These are phyloP conservation scores for Hysterangium stoloniferum DNA, from an alignment of 768 basidiomycete genomes.

Conservation along the genomic window DNA sequence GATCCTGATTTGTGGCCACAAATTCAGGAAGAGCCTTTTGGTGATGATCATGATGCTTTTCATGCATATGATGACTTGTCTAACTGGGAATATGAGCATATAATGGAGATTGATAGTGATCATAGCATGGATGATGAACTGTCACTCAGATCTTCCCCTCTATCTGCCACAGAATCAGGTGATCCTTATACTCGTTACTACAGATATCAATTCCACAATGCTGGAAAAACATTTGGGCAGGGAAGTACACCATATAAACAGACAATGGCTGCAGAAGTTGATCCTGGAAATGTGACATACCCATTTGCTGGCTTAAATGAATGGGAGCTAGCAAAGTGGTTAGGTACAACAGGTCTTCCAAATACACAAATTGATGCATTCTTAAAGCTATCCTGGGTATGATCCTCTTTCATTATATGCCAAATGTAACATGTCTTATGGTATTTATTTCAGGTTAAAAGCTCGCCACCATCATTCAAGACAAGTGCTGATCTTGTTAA, in stretches of 20 bases:
- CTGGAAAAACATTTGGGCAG: not conserved
- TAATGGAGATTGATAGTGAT: too few relatives aligned
- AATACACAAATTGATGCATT: slow-evolving; percentile 26
- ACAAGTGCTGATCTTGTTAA: slow-evolving; percentile 20
- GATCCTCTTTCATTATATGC: slow-evolving; percentile 5
- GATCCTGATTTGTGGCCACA: too few relatives aligned
- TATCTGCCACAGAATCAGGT: too few relatives aligned
- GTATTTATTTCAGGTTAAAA: not conserved
- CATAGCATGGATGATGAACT: too few relatives aligned
- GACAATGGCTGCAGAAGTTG: not conserved
- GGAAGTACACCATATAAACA: not conserved
- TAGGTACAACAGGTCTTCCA: slow-evolving; percentile 21
- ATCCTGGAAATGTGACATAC: not conserved
- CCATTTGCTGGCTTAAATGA: slow-evolving; percentile 25
- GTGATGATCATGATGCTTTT: too few relatives aligned
- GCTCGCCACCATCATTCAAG: slow-evolving; percentile 17
- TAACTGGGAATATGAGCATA: too few relatives aligned
- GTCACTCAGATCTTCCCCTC: too few relatives aligned
- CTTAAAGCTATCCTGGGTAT: slow-evolving; percentile 24
- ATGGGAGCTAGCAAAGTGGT: slow-evolving; percentile 28
- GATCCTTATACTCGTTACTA: too few relatives aligned
- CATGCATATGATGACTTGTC: too few relatives aligned
- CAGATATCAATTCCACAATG: not conserved
- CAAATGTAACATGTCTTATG: not conserved
- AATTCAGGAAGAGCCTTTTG: too few relatives aligned